These are phyloP conservation scores for Psilocybe tampanensis DNA, from an alignment of 768 basidiomycete species.

Conservation along the genomic window DNA sequence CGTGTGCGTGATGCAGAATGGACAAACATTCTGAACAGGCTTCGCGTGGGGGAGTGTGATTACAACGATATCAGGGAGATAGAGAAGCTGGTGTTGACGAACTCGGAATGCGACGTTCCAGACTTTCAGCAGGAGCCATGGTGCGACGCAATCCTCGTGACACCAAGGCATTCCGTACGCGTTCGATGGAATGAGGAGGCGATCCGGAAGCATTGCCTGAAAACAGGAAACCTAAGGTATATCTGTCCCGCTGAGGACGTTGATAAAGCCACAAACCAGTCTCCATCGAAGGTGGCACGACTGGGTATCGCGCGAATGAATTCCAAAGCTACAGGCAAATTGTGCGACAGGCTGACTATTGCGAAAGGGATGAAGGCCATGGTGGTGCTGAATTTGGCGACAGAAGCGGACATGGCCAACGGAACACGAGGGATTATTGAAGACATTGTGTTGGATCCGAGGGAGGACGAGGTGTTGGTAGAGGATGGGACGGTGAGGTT, in stretches of 20 bases:
- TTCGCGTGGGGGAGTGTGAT: constrained; percentile 27
- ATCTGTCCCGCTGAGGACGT: constrained; percentile 31
- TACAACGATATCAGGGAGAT: constrained; percentile 24
- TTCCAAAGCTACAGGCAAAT: constrained; percentile 14
- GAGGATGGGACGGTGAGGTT: constrained; percentile 13
- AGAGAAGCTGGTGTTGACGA: constrained; percentile 23
- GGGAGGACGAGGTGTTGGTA: constrained; percentile 13
- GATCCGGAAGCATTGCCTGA: constrained; percentile 19
- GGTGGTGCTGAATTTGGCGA: constrained; percentile 36
- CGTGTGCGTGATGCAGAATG: constrained; percentile 31
- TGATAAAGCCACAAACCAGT: not conserved
- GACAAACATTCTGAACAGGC: constrained; percentile 28
- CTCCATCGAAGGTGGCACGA: not conserved
- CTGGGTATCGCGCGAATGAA: not conserved
- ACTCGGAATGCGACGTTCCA: constrained; percentile 16
- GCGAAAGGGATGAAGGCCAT: constrained; percentile 40
- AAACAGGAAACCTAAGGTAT: constrained; percentile 21
- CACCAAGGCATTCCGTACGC: constrained; percentile 37
- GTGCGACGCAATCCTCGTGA: constrained; percentile 35
- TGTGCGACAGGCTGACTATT: constrained; percentile 25
- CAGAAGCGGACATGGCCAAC: constrained; percentile 41
- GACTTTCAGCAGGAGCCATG: constrained; percentile 31
- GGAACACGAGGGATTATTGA: constrained; percentile 37
- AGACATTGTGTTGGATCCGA: constrained; percentile 32
- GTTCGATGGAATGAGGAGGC: constrained; percentile 36